These are phyloP conservation scores for Psilocybe sp. DNA, from an alignment of 768 basidiomycete species.

Conservation along the genomic window DNA sequence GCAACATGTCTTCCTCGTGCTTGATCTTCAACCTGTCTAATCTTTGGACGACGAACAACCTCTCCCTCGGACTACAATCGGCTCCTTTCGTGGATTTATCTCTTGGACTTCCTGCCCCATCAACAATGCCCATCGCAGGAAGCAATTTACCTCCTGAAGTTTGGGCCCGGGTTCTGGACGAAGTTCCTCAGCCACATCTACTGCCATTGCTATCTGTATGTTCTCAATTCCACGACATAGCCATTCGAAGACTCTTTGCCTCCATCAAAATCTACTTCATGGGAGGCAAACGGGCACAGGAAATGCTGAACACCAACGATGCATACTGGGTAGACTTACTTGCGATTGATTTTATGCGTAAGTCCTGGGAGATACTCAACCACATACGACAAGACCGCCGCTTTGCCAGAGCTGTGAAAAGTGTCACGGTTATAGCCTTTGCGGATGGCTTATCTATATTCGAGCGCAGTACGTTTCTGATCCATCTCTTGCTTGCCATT, in stretches of 20 bases:
- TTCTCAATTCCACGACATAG: slow-evolving; percentile 34
- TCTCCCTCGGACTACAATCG: no score
- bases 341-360: slow-evolving; percentile 28
- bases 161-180: slow-evolving; percentile 30
- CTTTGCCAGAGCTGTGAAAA: slow-evolving; percentile 33
- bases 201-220: slow-evolving; percentile 29
- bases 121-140: no score
- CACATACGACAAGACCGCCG: slow-evolving; percentile 29
- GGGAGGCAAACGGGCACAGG: slow-evolving; percentile 20
- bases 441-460: slow-evolving; percentile 32
- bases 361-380: slow-evolving; percentile 38
- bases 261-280: slow-evolving; percentile 37
- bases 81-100: no score
- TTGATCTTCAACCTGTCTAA: no score
- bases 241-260: slow-evolving; percentile 29
- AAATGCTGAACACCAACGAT: slow-evolving; percentile 29
- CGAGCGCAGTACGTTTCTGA: slow-evolving; percentile 27
- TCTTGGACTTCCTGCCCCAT: no score
- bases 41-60: no score
- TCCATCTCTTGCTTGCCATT: neutral
- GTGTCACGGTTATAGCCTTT: slow-evolving; percentile 34
- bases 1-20: no score
- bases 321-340: slow-evolving; percentile 24
- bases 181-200: slow-evolving; percentile 25
- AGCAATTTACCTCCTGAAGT: slow-evolving; percentile 32